These are phyloP conservation scores for Backusella tarrabulga DNA, from an alignment of 192 early-diverging fungal species.

Conservation along the genomic window DNA sequence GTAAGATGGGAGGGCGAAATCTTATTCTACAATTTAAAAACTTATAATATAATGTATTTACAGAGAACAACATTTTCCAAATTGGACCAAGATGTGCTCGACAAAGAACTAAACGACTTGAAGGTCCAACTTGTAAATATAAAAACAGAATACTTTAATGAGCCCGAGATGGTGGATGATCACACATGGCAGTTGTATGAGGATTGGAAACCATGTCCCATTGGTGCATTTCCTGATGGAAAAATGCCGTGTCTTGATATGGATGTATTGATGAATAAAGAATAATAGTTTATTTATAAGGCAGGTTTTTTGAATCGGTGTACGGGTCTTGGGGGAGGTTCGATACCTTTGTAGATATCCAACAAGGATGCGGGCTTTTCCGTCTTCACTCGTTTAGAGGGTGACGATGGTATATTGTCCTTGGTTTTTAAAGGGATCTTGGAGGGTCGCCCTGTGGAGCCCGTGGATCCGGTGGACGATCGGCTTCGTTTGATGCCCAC, in stretches of 20 bases:
- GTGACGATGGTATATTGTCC: not conserved
- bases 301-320: not conserved
- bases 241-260: constrained; percentile 39
- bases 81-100: not conserved
- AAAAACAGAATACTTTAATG: not conserved
- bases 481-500: not conserved
- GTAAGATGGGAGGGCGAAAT: not conserved
- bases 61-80: not conserved
- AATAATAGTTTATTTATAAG: not conserved
- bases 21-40: too few relatives aligned
- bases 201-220: constrained; percentile 38
- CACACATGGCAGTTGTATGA: constrained; percentile 29
- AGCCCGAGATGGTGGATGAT: not conserved
- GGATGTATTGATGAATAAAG: not conserved
- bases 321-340: not conserved
- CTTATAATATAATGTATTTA: too few relatives aligned
- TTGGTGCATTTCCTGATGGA: constrained; percentile 41
- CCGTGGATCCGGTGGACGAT: not conserved
- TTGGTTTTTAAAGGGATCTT: not conserved
- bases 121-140: constrained; percentile 4
- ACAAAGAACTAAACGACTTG: constrained; percentile 4
- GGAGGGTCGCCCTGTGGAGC: not conserved
- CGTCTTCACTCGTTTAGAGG: not conserved
- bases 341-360: not conserved
- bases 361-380: not conserved